Percentiles rank a stretch among this genome's conserved stretches.
These are phyloP conservation scores for Scedosporium minutisporum DNA, from an alignment of 2,329 filamentous ascomycete genomes.

Conservation along the genomic window DNA sequence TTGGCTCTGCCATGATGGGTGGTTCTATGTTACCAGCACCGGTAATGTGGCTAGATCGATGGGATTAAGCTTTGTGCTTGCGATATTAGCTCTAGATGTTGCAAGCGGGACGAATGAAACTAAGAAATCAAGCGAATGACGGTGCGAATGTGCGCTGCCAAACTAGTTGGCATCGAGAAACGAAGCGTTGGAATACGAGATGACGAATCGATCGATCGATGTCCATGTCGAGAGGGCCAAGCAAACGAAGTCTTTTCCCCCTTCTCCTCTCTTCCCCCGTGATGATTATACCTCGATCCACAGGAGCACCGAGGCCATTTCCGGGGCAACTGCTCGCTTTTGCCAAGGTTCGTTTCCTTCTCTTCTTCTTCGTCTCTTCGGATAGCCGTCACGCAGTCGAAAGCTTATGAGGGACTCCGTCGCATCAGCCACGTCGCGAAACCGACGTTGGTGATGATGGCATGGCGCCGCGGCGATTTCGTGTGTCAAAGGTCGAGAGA, in stretches of 20 bases:
- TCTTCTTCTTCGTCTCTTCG: slow-evolving; percentile 1
- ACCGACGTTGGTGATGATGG: slow-evolving; percentile 6
- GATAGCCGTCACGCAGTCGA: background rate
- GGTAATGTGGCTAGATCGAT: background rate
- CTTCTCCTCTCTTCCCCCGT: background rate
- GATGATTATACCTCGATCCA: background rate
- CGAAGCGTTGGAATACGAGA: background rate
- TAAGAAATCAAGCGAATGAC: slow-evolving; percentile 3
- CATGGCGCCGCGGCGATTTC: slow-evolving; percentile 5
- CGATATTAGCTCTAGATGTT: background rate
- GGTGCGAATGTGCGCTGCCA: background rate
- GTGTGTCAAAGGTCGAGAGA: background rate
- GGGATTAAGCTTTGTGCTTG: background rate
- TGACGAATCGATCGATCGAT: background rate
- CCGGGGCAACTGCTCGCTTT: background rate
- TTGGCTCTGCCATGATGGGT: slow-evolving; percentile 35
- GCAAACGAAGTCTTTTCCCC: background rate
- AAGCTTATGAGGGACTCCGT: background rate
- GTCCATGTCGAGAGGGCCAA: background rate
- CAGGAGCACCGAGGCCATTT: background rate
- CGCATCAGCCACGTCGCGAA: slow-evolving; percentile 7
- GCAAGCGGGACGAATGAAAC: background rate
- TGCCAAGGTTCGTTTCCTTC: background rate
- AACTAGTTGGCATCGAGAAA: slow-evolving; percentile 1
- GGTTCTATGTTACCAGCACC: slow-evolving; percentile 16